Evolutionary conservation across 805 yeast species (phyloP).

Genomic region (Wickerhamomyces chaumierensis): DNA sequence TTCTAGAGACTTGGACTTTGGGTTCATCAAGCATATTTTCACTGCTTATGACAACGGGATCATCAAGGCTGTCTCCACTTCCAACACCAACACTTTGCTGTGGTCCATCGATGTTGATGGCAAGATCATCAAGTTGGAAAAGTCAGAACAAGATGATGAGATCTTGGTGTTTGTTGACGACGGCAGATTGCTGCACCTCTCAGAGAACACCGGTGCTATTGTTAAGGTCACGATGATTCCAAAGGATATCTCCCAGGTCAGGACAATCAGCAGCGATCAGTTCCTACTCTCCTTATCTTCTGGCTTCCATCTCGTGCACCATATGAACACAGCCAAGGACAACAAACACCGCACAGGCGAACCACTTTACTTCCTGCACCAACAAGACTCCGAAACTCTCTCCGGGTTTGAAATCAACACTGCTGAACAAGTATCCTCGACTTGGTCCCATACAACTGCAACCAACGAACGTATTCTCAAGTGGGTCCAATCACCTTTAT

Average conservation of each 20-base stretch:
- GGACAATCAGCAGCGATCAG: background rate
- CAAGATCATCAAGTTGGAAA: background rate
- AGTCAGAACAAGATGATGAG: background rate
- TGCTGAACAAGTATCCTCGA: conserved; percentile 2
- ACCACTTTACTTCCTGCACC: too few relatives aligned
- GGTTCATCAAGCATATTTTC: background rate
- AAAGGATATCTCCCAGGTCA: background rate
- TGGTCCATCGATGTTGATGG: background rate
- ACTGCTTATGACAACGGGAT: background rate
- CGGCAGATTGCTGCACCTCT: background rate
- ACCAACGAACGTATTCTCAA: background rate
- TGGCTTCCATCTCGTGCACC: background rate
- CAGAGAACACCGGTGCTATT: background rate
- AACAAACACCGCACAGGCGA: too few relatives aligned
- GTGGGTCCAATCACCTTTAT: background rate
- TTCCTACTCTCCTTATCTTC: background rate
- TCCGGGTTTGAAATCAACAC: conserved; percentile 14
- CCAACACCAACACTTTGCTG: background rate
- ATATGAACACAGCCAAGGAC: background rate
- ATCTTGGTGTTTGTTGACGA: background rate
- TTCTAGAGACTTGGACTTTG: background rate
- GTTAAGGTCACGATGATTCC: background rate
- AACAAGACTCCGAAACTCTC: conserved; percentile 1
- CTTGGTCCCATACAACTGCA: background rate
- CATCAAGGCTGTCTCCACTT: background rate